These are phyloP conservation scores for Apiotrichum gamsii DNA, from an alignment of 1,284 basidiomycete genomes.

Conservation along the genomic window DNA sequence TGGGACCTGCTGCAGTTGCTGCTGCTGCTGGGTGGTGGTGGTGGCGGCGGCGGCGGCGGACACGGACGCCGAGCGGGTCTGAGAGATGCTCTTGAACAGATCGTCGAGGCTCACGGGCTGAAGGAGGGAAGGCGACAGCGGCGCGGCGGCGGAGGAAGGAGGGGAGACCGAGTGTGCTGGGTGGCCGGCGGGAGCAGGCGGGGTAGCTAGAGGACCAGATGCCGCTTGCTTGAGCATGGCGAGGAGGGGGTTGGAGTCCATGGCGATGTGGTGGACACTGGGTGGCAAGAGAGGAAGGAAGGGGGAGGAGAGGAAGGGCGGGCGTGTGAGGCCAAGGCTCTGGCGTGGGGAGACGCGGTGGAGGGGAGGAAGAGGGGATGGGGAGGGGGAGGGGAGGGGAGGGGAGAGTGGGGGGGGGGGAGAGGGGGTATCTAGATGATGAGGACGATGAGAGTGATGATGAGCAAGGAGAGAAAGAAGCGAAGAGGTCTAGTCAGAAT, in stretches of 20 bases:
- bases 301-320: neutral
- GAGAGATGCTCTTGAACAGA: constrained; percentile 34
- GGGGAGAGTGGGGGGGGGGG: neutral
- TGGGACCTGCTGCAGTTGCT: neutral
- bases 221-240: constrained; percentile 35
- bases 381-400: neutral
- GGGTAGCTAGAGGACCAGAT: constrained; percentile 6
- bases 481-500: too few species aligned
- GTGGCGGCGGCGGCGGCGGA: neutral
- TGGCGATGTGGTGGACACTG: constrained; percentile 5
- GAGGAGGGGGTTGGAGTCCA: constrained; percentile 34
- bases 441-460: neutral
- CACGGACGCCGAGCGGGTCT: neutral
- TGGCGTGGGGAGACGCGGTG: neutral
- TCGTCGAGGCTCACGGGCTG: constrained; percentile 32
- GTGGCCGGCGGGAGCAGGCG: neutral
- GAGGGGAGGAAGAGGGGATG: neutral
- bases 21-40: neutral
- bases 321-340: neutral
- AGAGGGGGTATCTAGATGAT: neutral
- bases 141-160: constrained; percentile 8
- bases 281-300: constrained; percentile 2
- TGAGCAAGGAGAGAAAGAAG: neutral
- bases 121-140: constrained; percentile 24
- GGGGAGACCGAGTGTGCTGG: neutral